These are phyloP conservation scores for Camellia oleifera DNA, from an alignment of 179 eudicot genomes.

Conservation along the genomic window DNA sequence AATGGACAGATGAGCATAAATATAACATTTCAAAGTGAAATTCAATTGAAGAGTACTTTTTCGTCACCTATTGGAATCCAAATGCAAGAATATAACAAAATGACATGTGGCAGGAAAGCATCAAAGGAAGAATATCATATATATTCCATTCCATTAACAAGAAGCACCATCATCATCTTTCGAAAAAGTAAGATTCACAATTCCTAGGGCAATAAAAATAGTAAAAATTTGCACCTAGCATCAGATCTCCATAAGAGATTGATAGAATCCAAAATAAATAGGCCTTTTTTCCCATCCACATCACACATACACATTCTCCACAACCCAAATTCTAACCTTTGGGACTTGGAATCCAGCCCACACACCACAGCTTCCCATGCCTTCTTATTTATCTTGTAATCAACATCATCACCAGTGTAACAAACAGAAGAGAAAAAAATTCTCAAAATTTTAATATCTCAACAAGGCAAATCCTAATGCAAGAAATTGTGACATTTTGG, in stretches of 20 bases:
- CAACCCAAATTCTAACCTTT: slow-evolving; percentile 21
- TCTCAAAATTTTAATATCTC: too few species aligned
- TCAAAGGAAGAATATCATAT: slow-evolving; percentile 4
- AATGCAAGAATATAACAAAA: background rate
- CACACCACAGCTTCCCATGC: slow-evolving; percentile 16
- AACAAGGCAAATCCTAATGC: too few species aligned
- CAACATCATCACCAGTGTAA: background rate
- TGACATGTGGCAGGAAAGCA: slow-evolving; percentile 6
- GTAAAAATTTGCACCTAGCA: background rate
- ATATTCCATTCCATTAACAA: background rate
- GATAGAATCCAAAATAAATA: slow-evolving; percentile 3
- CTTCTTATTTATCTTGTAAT: background rate
- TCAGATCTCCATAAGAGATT: slow-evolving; percentile 13
- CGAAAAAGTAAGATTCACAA: slow-evolving; percentile 7
- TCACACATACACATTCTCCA: slow-evolving; percentile 21
- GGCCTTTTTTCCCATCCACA: background rate
- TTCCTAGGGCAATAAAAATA: background rate
- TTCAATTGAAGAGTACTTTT: background rate
- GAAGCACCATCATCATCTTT: background rate
- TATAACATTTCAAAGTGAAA: too few species aligned
- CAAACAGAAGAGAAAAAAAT: background rate
- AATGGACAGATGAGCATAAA: too few species aligned
- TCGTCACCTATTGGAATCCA: background rate
- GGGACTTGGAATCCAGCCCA: slow-evolving; percentile 19
- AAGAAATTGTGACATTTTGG: too few species aligned